These are phyloP conservation scores for Fusarium mexicanum DNA, from an alignment of 2,329 filamentous ascomycete species.

Conservation along the genomic window DNA sequence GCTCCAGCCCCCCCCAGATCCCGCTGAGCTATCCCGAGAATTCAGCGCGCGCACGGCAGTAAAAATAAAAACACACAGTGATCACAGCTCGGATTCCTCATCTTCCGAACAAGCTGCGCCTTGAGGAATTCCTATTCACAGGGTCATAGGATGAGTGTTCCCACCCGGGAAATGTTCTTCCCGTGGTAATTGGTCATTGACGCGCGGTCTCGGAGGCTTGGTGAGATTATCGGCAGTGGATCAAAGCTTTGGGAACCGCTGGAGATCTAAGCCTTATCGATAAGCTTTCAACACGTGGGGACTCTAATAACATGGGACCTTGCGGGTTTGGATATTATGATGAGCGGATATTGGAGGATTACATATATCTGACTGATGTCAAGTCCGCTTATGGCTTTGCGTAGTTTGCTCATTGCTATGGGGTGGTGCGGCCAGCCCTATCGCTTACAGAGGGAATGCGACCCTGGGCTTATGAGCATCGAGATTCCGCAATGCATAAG, in stretches of 20 bases:
- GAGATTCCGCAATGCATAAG: background rate
- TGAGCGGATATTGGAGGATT: background rate
- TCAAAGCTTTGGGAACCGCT: background rate
- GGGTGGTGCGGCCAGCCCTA: background rate
- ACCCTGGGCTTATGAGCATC: background rate
- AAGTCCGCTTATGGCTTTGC: background rate
- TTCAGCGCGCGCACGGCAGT: background rate
- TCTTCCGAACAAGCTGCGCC: constrained; percentile 20
- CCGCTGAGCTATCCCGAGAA: background rate
- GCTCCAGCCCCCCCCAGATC: background rate
- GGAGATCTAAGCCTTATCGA: constrained; percentile 17
- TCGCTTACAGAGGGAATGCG: background rate
- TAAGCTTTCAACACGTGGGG: constrained; percentile 15
- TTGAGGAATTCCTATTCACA: background rate
- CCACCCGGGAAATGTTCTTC: background rate
- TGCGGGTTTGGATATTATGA: background rate
- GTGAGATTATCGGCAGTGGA: constrained; percentile 23
- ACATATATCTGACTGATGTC: background rate
- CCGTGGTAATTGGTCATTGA: constrained; percentile 2
- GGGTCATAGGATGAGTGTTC: background rate
- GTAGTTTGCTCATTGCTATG: background rate
- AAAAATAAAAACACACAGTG: background rate
- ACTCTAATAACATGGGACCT: background rate
- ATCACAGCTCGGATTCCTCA: constrained; percentile 5
- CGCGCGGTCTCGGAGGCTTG: constrained; percentile 31